Percentiles rank a stretch among this genome's conserved stretches.
Conservation (phyloP, 257 asterid genomes). For the Rubia yunnanensis region DNA sequence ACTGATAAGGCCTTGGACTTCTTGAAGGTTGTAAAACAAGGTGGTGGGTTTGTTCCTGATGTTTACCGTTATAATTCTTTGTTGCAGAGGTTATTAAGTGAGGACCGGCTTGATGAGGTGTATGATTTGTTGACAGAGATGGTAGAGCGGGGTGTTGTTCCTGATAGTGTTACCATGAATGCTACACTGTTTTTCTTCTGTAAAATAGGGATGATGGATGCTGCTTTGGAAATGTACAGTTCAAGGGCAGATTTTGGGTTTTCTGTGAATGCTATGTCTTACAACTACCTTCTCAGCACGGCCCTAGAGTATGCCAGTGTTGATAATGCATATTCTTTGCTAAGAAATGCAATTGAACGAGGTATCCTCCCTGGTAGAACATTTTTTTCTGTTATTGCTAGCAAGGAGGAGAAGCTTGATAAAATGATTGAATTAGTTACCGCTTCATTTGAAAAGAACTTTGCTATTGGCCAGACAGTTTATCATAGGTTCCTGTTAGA, state of each 20-base stretch:
- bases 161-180: constrained; percentile 63
- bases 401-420: constrained; percentile 58
- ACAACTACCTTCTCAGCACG: constrained; percentile 64
- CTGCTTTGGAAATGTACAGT: constrained; percentile 58
- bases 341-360: constrained; percentile 41
- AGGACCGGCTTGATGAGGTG: constrained; percentile 58
- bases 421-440: constrained; percentile 57
- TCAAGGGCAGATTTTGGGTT: constrained; percentile 61
- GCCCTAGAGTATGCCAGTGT: constrained; percentile 46
- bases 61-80: constrained; percentile 49
- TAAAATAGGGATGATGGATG: constrained; percentile 61
- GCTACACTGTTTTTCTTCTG: constrained; percentile 66
- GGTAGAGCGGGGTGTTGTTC: constrained; percentile 44
- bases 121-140: constrained; percentile 69
- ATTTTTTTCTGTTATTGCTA: constrained; percentile 45
- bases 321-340: constrained; percentile 44
- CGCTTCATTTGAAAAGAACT: constrained; percentile 35
- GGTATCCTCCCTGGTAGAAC: constrained; percentile 51
- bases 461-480: constrained; percentile 28
- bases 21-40: constrained; percentile 42
- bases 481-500: constrained; percentile 53
- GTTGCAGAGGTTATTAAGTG: constrained; percentile 53
- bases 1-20: constrained; percentile 56
- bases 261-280: constrained; percentile 62
- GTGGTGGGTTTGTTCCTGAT: constrained; percentile 58